Percentiles rank a stretch among this genome's conserved stretches.
Evolutionary conservation across 225 moss, liverwort and hornwort species (phyloP).

Genomic region (Thuidium tamariscinum): DNA sequence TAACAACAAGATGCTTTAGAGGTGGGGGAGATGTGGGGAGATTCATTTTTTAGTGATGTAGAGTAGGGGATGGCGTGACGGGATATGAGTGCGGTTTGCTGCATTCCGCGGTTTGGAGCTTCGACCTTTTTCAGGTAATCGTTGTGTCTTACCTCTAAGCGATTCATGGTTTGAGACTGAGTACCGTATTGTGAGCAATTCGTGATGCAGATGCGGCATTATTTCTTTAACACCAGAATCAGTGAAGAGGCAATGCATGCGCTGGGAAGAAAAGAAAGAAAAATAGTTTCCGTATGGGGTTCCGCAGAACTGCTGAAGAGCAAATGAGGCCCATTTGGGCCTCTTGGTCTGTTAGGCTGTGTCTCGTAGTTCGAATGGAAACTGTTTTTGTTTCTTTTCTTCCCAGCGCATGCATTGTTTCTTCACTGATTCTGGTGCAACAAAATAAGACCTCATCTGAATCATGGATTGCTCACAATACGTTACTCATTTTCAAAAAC

Average conservation of each 20-base stretch:
- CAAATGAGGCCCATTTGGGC: neutral
- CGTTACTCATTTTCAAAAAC: neutral
- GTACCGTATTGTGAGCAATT: neutral
- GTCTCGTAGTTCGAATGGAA: neutral
- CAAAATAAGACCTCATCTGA: neutral
- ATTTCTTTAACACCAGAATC: neutral
- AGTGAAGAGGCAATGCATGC: neutral
- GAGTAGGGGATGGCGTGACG: neutral
- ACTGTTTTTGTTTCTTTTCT: too few relatives aligned
- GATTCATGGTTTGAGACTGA: neutral
- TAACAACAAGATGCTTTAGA: slow-evolving; percentile 37
- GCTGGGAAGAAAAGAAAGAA: neutral
- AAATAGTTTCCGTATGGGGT: neutral
- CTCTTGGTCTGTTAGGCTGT: neutral
- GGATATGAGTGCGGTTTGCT: neutral
- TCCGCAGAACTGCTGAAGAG: neutral
- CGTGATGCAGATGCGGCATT: neutral
- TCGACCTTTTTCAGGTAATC: slow-evolving; percentile 1
- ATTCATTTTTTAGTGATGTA: neutral
- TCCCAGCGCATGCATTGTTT: neutral
- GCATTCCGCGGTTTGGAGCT: neutral
- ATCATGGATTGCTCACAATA: neutral
- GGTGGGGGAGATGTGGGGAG: neutral
- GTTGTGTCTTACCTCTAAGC: neutral
- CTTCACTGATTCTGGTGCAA: neutral